Evolutionary conservation across 768 basidiomycete genomes (phyloP).

Genomic region (Vararia minispora): DNA sequence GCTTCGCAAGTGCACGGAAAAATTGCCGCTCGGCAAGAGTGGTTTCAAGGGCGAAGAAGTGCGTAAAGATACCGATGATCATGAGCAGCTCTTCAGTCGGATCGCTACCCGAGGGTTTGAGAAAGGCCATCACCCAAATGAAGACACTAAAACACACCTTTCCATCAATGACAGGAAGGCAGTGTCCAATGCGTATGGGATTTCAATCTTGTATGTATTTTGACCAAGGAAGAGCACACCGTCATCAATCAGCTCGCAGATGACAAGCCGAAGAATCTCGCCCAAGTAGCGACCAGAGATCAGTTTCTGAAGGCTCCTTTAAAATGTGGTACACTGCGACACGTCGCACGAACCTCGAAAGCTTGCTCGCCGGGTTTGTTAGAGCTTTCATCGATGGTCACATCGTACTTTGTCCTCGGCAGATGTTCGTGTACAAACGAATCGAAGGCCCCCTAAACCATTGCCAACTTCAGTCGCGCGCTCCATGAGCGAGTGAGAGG

Average conservation of each 20-base stretch:
- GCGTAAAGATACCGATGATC: slow-evolving; percentile 93
- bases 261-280: slow-evolving; percentile 89
- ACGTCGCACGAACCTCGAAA: slow-evolving; percentile 51
- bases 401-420: slow-evolving; percentile 91
- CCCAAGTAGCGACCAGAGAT: slow-evolving; percentile 94
- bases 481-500: not conserved
- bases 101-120: slow-evolving; percentile 41
- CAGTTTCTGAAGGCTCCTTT: slow-evolving; percentile 52
- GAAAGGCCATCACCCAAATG: no score
- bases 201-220: slow-evolving; percentile 97
- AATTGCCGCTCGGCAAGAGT: slow-evolving; percentile 95
- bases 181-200: slow-evolving; percentile 86
- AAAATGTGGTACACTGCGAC: not conserved
- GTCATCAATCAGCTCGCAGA: slow-evolving; percentile 92
- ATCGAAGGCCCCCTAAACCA: slow-evolving; percentile 87
- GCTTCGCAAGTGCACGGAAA: slow-evolving; percentile 86
- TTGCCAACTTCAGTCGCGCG: not conserved
- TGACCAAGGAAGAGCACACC: slow-evolving; percentile 97
- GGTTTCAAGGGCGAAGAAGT: slow-evolving; percentile 95
- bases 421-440: slow-evolving; percentile 91
- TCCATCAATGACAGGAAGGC: slow-evolving; percentile 97
- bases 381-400: slow-evolving; percentile 82
- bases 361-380: slow-evolving; percentile 97
- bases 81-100: slow-evolving; percentile 94
- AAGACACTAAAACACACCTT: slow-evolving; percentile 48